A percentile compares a stretch with the other conserved stretches of the same genome.
Conservation (phyloP, 2,329 filamentous ascomycete species). For the Neoarthrinium moseri region DNA sequence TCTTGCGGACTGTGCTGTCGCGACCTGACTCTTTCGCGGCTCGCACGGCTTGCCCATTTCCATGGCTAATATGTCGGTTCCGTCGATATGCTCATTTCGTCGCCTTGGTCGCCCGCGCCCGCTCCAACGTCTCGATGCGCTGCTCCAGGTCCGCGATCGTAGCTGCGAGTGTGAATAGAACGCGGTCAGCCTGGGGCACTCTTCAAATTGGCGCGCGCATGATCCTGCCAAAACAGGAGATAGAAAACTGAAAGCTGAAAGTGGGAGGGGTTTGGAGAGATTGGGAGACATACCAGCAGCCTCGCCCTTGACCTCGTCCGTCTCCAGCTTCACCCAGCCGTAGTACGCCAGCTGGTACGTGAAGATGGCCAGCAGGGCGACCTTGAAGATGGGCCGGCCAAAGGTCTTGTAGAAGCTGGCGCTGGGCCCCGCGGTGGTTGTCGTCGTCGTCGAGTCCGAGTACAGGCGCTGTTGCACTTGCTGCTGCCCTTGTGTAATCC, state of each 20-base stretch:
- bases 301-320: slow-evolving; percentile 62
- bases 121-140: slow-evolving; percentile 6
- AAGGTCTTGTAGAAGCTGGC: slow-evolving; percentile 73
- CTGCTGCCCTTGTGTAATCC: too few relatives aligned
- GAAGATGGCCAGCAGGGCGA: slow-evolving; percentile 71
- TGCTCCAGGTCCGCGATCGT: slow-evolving; percentile 10
- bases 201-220: too few relatives aligned
- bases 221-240: too few relatives aligned
- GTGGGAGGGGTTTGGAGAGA: background rate
- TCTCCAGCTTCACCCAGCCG: slow-evolving; percentile 72
- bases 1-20: too few relatives aligned
- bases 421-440: background rate
- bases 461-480: background rate
- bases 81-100: slow-evolving; percentile 6
- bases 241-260: too few relatives aligned
- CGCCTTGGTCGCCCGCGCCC: background rate
- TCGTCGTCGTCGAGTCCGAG: background rate
- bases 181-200: background rate
- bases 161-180: background rate
- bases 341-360: slow-evolving; percentile 79
- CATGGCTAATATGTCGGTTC: too few relatives aligned
- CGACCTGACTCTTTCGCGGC: too few relatives aligned
- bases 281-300: slow-evolving; percentile 49
- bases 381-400: slow-evolving; percentile 70
- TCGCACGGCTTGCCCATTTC: too few relatives aligned